phyloP scores from a whole-genome alignment of 495 filamentous ascomycete species.

The Cryomyces minteri region DNA sequence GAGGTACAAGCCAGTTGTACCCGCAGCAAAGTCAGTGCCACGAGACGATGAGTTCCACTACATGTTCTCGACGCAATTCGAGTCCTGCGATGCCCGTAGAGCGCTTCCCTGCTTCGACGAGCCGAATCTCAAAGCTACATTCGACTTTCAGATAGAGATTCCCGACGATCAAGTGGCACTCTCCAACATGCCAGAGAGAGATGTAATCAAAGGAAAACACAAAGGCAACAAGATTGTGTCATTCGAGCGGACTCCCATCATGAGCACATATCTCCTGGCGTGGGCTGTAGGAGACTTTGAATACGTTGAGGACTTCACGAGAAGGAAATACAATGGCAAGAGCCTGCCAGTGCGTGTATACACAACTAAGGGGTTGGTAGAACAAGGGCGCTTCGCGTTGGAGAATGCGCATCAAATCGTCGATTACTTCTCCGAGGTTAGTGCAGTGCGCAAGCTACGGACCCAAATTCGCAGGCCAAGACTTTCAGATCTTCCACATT shows the following conservation, averaged over 20 bases:
- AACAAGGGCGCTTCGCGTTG: constrained; percentile 73
- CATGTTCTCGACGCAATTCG: constrained; percentile 96
- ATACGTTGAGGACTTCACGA: constrained; percentile 78
- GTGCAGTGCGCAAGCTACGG: background rate
- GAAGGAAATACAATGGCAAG: constrained; percentile 74
- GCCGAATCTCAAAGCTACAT: constrained; percentile 89
- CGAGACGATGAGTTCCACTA: constrained; percentile 65
- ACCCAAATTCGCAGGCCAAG: background rate
- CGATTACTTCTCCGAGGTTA: constrained; percentile 78
- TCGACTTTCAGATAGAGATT: constrained; percentile 81
- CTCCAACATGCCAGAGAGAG: constrained; percentile 84
- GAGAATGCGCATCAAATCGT: constrained; percentile 75
- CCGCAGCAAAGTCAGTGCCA: constrained; percentile 51
- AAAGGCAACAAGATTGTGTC: constrained; percentile 56
- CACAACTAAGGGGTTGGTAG: constrained; percentile 75
- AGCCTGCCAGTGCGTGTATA: constrained; percentile 88
- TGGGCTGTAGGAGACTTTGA: constrained; percentile 97
- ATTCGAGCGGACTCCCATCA: constrained; percentile 74
- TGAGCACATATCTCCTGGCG: constrained; percentile 89
- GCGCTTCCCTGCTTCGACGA: constrained; percentile 98
- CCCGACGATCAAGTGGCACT: constrained; percentile 73
- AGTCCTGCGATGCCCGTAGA: constrained; percentile 82
- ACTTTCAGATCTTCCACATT: constrained; percentile 53
- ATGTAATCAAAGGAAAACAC: constrained; percentile 34
- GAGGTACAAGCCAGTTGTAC: constrained; percentile 67